Percentiles rank a stretch among this genome's conserved stretches.
Conservation (phyloP, 1,284 basidiomycete genomes). For the Ustilago hordei region DNA sequence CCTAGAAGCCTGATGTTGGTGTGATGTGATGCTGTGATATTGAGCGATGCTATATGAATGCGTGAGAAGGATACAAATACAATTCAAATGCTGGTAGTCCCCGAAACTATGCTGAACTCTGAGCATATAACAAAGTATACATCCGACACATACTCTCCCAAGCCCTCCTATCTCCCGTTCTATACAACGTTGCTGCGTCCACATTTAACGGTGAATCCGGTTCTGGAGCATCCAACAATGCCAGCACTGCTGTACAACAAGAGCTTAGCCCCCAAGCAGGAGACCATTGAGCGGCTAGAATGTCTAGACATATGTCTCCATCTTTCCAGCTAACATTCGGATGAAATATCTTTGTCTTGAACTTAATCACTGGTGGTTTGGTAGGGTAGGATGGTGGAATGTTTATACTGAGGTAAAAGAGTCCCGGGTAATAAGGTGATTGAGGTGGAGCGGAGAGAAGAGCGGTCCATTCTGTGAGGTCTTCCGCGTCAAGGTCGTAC, state of each 20-base stretch:
- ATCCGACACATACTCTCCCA: slow-evolving; percentile 54
- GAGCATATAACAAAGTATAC: slow-evolving; percentile 51
- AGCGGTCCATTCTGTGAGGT: slow-evolving; percentile 65
- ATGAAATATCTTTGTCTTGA: slow-evolving; percentile 64
- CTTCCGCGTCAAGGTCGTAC: slow-evolving; percentile 54
- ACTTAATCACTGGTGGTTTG: slow-evolving; percentile 65
- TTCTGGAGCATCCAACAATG: slow-evolving; percentile 67
- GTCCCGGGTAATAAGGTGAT: slow-evolving; percentile 49
- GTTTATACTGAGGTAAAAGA: slow-evolving; percentile 54
- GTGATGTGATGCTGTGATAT: background rate
- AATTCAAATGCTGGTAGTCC: background rate
- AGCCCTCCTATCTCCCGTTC: slow-evolving; percentile 49
- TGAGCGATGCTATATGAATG: slow-evolving; percentile 1
- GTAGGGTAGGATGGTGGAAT: slow-evolving; percentile 61
- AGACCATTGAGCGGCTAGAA: slow-evolving; percentile 66
- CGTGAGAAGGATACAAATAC: slow-evolving; percentile 14
- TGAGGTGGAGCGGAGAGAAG: slow-evolving; percentile 43
- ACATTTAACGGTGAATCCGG: slow-evolving; percentile 69
- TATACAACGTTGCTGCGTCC: slow-evolving; percentile 64
- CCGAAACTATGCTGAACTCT: background rate
- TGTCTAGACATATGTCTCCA: slow-evolving; percentile 69
- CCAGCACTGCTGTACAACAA: slow-evolving; percentile 65
- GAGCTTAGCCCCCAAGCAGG: slow-evolving; percentile 68
- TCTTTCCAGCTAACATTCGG: slow-evolving; percentile 66
- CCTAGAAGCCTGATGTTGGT: background rate